Evolutionary conservation across 2,329 filamentous ascomycete genomes (phyloP).

Genomic region (Hawksworthiomyces lignivorus): DNA sequence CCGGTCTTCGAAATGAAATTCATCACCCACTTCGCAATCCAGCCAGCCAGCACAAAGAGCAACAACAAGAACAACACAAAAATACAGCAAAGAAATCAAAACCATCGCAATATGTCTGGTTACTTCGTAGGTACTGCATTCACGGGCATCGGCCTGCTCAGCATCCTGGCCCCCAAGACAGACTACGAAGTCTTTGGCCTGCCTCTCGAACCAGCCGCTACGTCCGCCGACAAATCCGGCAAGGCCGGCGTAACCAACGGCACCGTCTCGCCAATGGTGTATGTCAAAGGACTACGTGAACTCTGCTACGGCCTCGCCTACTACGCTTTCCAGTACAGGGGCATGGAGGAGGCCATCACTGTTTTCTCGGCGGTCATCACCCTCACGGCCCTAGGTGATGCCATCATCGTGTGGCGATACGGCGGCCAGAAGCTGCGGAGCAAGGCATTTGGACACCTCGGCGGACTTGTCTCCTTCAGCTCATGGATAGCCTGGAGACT

Average conservation of each 20-base stretch:
- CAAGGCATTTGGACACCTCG: background rate
- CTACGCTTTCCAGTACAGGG: conserved; percentile 1
- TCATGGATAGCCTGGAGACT: conserved; percentile 1
- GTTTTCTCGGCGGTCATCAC: background rate
- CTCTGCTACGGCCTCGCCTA: conserved; percentile 3
- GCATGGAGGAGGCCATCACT: background rate
- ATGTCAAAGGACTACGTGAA: conserved; percentile 2
- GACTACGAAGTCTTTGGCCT: conserved; percentile 4
- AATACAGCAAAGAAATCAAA: no score
- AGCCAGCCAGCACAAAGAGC: no score
- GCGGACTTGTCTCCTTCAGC: background rate
- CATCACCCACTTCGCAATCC: no score
- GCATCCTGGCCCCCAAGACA: background rate
- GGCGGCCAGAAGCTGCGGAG: background rate
- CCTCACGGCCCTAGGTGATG: background rate
- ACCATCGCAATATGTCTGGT: no score
- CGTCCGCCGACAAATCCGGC: no score
- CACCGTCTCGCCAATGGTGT: background rate
- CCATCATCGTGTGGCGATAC: background rate
- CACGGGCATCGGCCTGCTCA: no score
- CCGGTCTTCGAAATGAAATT: no score
- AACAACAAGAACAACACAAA: no score
- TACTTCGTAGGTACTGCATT: no score
- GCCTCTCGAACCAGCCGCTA: background rate
- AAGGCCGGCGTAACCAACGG: no score